These are phyloP conservation scores for Borealophlyctis nickersoniae DNA, from an alignment of 192 early-diverging fungal genomes.

Conservation along the genomic window DNA sequence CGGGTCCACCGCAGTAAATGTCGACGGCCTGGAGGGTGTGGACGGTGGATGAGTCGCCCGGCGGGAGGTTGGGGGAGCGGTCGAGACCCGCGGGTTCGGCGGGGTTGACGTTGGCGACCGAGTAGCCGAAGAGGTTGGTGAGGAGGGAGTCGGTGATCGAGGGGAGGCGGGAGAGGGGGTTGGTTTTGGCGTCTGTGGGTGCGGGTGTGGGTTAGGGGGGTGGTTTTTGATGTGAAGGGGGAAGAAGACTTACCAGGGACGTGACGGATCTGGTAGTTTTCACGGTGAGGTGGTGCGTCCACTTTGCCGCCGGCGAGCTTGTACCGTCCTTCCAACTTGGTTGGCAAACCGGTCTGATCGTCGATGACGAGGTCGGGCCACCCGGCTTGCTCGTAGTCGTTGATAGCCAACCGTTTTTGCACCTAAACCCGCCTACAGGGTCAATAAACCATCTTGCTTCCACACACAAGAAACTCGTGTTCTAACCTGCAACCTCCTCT, in stretches of 20 bases:
- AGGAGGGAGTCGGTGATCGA: constrained; percentile 8
- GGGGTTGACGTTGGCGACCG: constrained; percentile 28
- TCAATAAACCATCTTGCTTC: too few relatives aligned
- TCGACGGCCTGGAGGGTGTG: constrained; percentile 45
- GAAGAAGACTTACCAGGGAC: constrained; percentile 16
- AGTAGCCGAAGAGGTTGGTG: constrained; percentile 3
- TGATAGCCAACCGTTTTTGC: constrained; percentile 30
- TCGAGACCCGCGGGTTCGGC: constrained; percentile 16
- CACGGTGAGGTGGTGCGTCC: constrained; percentile 21
- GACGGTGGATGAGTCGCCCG: constrained; percentile 11
- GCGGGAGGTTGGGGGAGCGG: constrained; percentile 2
- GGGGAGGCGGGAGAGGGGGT: constrained; percentile 8
- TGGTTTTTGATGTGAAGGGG: not conserved
- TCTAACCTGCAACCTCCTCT: too few relatives aligned
- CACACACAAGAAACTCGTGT: too few relatives aligned
- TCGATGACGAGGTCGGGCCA: constrained; percentile 37
- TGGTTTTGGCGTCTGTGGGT: not conserved
- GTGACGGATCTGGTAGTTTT: constrained; percentile 28
- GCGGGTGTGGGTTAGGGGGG: constrained; percentile 15
- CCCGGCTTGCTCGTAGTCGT: constrained; percentile 28
- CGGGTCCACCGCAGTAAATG: constrained; percentile 38
- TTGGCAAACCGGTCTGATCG: constrained; percentile 29
- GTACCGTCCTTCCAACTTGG: constrained; percentile 31
- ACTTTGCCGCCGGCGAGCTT: constrained; percentile 31
- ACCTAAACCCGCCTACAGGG: constrained; percentile 7